These are phyloP conservation scores for Lasiodiplodia citricola DNA, from an alignment of 2,329 filamentous ascomycete genomes.

Conservation along the genomic window DNA sequence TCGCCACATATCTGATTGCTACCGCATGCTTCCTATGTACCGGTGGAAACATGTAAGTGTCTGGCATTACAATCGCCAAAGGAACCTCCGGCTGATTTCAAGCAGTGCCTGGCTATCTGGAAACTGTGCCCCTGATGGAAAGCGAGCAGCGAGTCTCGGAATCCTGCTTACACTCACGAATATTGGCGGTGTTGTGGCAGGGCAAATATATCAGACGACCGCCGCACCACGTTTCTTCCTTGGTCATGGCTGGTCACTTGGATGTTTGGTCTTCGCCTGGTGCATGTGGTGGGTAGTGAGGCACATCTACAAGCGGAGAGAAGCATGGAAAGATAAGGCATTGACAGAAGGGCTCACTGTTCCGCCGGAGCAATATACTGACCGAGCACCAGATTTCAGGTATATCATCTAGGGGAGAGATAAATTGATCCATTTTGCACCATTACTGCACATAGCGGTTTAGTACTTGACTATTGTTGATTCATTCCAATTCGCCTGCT, in stretches of 20 bases:
- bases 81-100: not conserved
- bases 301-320: slow-evolving; percentile 41
- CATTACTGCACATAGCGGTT: not conserved
- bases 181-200: slow-evolving; percentile 40
- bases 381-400: slow-evolving; percentile 1
- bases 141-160: slow-evolving; percentile 40
- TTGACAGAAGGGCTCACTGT: slow-evolving; percentile 30
- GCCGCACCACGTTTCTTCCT: slow-evolving; percentile 37
- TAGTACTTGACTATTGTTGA: no score
- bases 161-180: slow-evolving; percentile 42
- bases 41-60: slow-evolving; percentile 36
- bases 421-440: no score
- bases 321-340: slow-evolving; percentile 38
- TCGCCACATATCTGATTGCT: slow-evolving; percentile 41
- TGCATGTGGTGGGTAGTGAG: slow-evolving; percentile 46
- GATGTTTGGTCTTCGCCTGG: slow-evolving; percentile 44
- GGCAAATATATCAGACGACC: slow-evolving; percentile 41
- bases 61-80: rapidly evolving
- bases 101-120: slow-evolving; percentile 37
- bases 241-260: slow-evolving; percentile 46
- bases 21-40: slow-evolving; percentile 43
- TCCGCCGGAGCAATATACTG: not conserved
- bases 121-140: slow-evolving; percentile 41
- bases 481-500: no score
- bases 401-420: not conserved